Evolutionary conservation across 1,284 basidiomycete species (phyloP), one percentile per base, ranked within the genome.

Genomic region (Melampsora abietis-canadensis): DNA sequence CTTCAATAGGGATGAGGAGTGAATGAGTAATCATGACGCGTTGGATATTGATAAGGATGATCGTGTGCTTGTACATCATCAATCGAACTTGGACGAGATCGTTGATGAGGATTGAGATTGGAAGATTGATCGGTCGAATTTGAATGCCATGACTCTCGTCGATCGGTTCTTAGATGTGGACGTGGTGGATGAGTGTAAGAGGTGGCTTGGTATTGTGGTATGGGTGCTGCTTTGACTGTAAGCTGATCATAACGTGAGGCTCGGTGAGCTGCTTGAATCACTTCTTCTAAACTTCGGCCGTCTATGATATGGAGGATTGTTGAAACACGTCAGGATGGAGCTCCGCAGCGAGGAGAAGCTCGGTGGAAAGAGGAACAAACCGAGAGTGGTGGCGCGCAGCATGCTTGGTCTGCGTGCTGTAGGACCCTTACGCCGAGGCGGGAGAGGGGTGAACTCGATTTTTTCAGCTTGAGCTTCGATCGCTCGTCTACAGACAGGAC

Each of bases 381-480:
- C 51, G 3, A 54, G 51, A 54, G 51, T 54, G 4, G 51, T 21
- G 14, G 51, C 51, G 10, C 51, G 51, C n/a, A 54, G 51, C 7
- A 54, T n/a, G 14, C 51, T 27, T 2, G 51, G 51, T 12, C 51
- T 5, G 15, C 51, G 51, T 54, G n/a, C 51, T 21, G 51, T 21
- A 54, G 51, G 27, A n/a, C n/a, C 51, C 10, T 10, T 14, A 54
- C 27, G 51, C 12, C 37, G 37, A 12, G 37, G 37, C 8, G n/a
- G 51, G 15, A 21, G n/a, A 21, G 51, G 51, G 27, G 27, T 21
- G 7, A 27, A 5, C 51, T n/a, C 51, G 15, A 54, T n/a, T 27
- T 54, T n/a, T 54, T n/a, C 51, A 12, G 51, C 51, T 54, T 54
- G 51, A 15, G 51, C 51, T 27, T 54, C 51, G 19, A 54, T 54